phyloP scores from a whole-genome alignment of 768 basidiomycete species.

The Asterophora parasitica region DNA sequence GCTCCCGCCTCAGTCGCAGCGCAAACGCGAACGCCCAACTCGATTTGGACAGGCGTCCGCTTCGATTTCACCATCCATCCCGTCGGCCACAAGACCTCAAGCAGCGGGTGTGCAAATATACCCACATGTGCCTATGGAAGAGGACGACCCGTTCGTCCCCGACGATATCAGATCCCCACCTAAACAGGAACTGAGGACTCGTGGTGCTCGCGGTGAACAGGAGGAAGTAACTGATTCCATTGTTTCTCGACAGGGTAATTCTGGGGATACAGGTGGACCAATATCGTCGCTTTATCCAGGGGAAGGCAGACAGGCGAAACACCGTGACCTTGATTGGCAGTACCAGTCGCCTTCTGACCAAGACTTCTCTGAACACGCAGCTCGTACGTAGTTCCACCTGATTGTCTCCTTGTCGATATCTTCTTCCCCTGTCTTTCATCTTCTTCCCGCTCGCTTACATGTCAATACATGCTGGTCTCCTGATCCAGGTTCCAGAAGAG shows the following conservation, averaged over 20 bases:
- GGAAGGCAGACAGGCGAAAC: conserved; percentile 8
- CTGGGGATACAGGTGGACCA: background rate
- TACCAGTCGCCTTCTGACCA: conserved; percentile 1
- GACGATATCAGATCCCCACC: conserved; percentile 17
- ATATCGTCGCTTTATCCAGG: conserved; percentile 1
- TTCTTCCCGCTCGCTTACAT: conserved; percentile 1
- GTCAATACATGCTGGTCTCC: background rate
- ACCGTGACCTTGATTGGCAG: conserved; percentile 9
- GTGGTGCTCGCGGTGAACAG: background rate
- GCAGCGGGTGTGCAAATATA: conserved; percentile 2
- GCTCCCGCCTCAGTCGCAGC: conserved; percentile 10
- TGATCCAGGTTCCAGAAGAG: conserved; percentile 33
- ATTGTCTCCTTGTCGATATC: conserved; percentile 16
- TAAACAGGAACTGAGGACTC: conserved; percentile 6
- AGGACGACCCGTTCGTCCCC: conserved; percentile 21
- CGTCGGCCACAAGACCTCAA: conserved; percentile 1
- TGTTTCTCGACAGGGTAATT: conserved; percentile 9
- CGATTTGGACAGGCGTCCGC: conserved; percentile 21
- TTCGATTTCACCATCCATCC: conserved; percentile 1
- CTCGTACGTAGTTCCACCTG: conserved; percentile 30
- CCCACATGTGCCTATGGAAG: conserved; percentile 5
- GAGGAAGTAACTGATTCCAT: conserved; percentile 10
- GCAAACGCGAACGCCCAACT: conserved; percentile 17
- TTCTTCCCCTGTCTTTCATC: conserved; percentile 15
- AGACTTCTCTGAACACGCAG: conserved; percentile 14